Percentiles rank a stretch among this genome's conserved stretches.
Evolutionary conservation across 2,329 filamentous ascomycete species (phyloP).

Genomic region (Leptographium galeiforme): DNA sequence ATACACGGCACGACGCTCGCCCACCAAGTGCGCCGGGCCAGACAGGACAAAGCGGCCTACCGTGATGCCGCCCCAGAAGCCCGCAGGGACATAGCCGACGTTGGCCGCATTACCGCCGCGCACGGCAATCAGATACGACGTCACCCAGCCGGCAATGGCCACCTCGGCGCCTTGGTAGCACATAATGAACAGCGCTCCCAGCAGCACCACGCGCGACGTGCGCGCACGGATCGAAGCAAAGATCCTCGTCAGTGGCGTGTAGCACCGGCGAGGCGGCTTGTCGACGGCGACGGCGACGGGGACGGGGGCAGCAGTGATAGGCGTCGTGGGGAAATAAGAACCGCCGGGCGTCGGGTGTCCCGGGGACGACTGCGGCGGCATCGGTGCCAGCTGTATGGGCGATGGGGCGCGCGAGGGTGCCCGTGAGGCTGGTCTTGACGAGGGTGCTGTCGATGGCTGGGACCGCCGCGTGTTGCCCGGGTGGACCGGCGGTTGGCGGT

Average conservation of each 20-base stretch:
- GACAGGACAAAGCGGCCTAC: constrained; percentile 61
- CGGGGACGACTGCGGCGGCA: constrained; percentile 9
- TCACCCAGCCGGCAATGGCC: constrained; percentile 74
- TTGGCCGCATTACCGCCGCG: constrained; percentile 54
- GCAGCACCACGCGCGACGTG: constrained; percentile 46
- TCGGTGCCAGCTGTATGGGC: constrained; percentile 2
- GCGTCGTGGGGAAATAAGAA: not conserved
- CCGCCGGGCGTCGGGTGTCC: constrained; percentile 5
- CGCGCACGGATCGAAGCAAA: constrained; percentile 33
- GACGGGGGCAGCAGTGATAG: not conserved
- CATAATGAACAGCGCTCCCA: constrained; percentile 73
- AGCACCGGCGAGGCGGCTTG: constrained; percentile 6
- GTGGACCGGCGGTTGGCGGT: not conserved
- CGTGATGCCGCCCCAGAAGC: constrained; percentile 63
- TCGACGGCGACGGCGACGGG: not conserved
- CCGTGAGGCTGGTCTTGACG: constrained; percentile 1
- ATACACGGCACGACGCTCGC: constrained; percentile 59
- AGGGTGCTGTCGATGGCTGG: not conserved
- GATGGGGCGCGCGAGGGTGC: not conserved
- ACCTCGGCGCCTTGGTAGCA: constrained; percentile 79
- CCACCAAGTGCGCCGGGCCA: constrained; percentile 50
- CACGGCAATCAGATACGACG: constrained; percentile 66
- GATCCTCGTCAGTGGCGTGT: constrained; percentile 8
- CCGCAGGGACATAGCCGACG: constrained; percentile 68
- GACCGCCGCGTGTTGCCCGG: not conserved